Evolutionary conservation across 1,284 basidiomycete genomes (phyloP), one percentile per base, ranked within the genome.

Genomic region (Cryptococcus deneoformans): DNA sequence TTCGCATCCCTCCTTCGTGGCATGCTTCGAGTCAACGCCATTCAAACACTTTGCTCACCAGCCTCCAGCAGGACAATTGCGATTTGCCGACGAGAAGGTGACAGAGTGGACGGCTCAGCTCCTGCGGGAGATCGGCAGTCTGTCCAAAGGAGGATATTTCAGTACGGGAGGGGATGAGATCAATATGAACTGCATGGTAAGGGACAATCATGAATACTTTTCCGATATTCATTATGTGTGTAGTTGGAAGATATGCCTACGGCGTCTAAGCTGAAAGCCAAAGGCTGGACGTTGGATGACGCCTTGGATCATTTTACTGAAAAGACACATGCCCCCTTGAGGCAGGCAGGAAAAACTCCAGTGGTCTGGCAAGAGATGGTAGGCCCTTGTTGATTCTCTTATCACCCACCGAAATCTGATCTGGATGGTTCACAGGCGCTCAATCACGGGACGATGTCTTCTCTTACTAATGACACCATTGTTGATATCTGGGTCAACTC

Each of bases 161-260:
- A 85, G 84, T 62, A 88, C 88, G 0, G 91, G 91, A 1, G 90
- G 90, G 0, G 91, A 93, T 70, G 90, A 93, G 75, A 73, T 92
- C 60, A 91, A 91, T 69, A 69, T 72, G 8, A 79, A 80, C 45
- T 91, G 89, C 75, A 92, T 89, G 70, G 77, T 78, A 46, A 45
- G 66, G 20, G 20, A 20, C 20, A 20, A 20, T 20, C 20, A 20
- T 20, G 20, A 20, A 20, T 20, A 20, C 35, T 29, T 16, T 37
- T 35, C 52, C 52, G 49, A 16, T 42, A 11, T 42, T n/a, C 11
- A 42, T 42, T 20, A 44, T 8, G 12, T 44, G n/a, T 68, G 63
- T 58, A 64, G 65, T 46, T 51, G 0, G 71, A 84, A 35, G 89
- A 91, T 70, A 65, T 75, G 5, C 75, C 80, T 58, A 88, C 87